Evolutionary conservation across 169 alveolate genomes (phyloP).

Genomic region (Cryptosporidium muris): DNA sequence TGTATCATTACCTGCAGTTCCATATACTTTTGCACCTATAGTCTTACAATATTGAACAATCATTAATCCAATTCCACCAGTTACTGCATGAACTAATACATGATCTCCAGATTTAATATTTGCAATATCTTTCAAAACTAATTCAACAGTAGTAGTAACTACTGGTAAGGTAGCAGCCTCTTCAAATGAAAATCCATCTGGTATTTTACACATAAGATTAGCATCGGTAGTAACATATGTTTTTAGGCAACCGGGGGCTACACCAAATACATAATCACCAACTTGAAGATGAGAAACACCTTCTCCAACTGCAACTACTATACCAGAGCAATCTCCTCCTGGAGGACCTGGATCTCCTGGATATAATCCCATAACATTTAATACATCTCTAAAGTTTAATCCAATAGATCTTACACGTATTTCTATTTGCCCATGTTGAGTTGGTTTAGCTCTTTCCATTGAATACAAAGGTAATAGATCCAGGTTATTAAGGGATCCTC

Average conservation of each 20-base stretch:
- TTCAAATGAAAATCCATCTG: slow-evolving; percentile 73
- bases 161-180: slow-evolving; percentile 78
- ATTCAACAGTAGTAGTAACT: slow-evolving; percentile 77
- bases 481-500: slow-evolving; percentile 68
- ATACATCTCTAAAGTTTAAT: slow-evolving; percentile 78
- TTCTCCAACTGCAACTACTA: slow-evolving; percentile 75
- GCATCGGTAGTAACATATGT: slow-evolving; percentile 66
- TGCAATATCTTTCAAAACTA: slow-evolving; percentile 43
- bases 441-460: neutral
- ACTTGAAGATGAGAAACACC: slow-evolving; percentile 55
- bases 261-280: slow-evolving; percentile 77
- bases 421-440: slow-evolving; percentile 8
- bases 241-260: slow-evolving; percentile 77
- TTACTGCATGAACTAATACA: slow-evolving; percentile 76
- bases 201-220: slow-evolving; percentile 49
- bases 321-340: slow-evolving; percentile 79
- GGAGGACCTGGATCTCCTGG: slow-evolving; percentile 86
- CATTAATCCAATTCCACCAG: slow-evolving; percentile 80
- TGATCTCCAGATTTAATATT: slow-evolving; percentile 18
- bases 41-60: slow-evolving; percentile 77
- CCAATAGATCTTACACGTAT: slow-evolving; percentile 74
- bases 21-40: slow-evolving; percentile 78
- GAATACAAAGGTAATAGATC: neutral
- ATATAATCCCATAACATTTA: slow-evolving; percentile 78
- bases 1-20: slow-evolving; percentile 76